Conservation (phyloP, 2,329 filamentous ascomycete genomes). For the Claviceps capensis region DNA sequence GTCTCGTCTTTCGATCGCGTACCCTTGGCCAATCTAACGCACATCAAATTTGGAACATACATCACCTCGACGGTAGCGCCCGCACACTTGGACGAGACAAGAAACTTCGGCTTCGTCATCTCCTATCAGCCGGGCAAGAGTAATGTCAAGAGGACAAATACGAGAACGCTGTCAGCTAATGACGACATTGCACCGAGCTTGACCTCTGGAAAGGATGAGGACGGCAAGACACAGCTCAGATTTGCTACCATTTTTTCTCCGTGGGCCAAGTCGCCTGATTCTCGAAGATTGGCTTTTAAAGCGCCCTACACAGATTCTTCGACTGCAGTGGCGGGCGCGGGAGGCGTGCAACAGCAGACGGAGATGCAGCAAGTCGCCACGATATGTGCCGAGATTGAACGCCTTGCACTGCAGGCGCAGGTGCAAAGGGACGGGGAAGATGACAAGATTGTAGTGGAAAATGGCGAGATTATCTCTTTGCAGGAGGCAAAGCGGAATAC, state of each 20-base stretch:
- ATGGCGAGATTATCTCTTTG: constrained; percentile 64
- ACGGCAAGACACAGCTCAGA: constrained; percentile 17
- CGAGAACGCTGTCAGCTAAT: constrained; percentile 56
- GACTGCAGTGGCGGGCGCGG: constrained; percentile 36
- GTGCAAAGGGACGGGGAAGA: constrained; percentile 27
- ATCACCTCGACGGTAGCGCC: constrained; percentile 77
- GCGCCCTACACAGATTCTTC: constrained; percentile 40
- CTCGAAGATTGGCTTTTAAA: constrained; percentile 39
- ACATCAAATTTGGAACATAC: constrained; percentile 71
- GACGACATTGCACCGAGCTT: constrained; percentile 17
- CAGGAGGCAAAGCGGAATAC: constrained; percentile 79
- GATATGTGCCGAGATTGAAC: constrained; percentile 66
- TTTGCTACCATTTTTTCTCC: constrained; percentile 30
- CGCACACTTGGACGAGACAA: constrained; percentile 59
- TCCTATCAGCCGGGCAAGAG: constrained; percentile 59
- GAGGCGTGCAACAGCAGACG: constrained; percentile 31
- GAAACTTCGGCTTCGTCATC: constrained; percentile 75
- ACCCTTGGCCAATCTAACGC: constrained; percentile 57
- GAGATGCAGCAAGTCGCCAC: constrained; percentile 43
- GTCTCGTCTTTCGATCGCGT: constrained; percentile 84
- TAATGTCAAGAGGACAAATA: constrained; percentile 70
- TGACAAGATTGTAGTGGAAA: constrained; percentile 35
- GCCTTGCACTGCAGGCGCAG: constrained; percentile 41
- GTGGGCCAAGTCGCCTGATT: constrained; percentile 18
- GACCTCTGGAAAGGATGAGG: constrained; percentile 10